Conservation (phyloP, 805 yeast genomes). For the Metschnikowia lochheadii region DNA sequence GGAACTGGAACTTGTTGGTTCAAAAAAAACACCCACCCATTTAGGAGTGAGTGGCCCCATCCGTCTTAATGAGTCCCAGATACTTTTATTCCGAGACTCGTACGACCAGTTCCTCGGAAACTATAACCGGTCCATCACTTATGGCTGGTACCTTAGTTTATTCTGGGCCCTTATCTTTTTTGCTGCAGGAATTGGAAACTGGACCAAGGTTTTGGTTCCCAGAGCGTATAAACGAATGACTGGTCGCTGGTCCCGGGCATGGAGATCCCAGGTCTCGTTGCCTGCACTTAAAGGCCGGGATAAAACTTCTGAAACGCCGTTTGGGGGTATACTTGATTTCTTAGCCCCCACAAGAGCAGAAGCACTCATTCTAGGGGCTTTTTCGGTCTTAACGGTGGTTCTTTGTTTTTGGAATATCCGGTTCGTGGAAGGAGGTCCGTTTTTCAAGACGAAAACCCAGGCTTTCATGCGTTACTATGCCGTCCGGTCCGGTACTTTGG, state of each 20-base stretch:
- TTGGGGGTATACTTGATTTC: constrained; percentile 22
- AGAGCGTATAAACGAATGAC: constrained; percentile 16
- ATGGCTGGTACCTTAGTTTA: constrained; percentile 24
- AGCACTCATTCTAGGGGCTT: constrained; percentile 9
- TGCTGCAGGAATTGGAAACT: constrained; percentile 26
- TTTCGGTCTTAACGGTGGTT: constrained; percentile 2
- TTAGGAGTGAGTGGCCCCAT: constrained; percentile 18
- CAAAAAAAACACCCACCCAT: too few relatives aligned
- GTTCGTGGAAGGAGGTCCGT: constrained; percentile 13
- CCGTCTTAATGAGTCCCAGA: constrained; percentile 21
- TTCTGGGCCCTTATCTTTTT: constrained; percentile 32
- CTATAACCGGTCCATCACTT: constrained; percentile 38
- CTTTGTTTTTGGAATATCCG: constrained; percentile 8
- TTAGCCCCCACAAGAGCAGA: constrained; percentile 22
- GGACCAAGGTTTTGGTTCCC: constrained; percentile 32
- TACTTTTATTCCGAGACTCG: constrained; percentile 20
- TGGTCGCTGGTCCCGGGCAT: constrained; percentile 27
- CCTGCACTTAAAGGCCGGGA: constrained; percentile 35
- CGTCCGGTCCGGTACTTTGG: constrained; percentile 17
- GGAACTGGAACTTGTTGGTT: too few relatives aligned
- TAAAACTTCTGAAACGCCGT: constrained; percentile 26
- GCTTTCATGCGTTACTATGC: constrained; percentile 41
- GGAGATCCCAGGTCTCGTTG: constrained; percentile 31
- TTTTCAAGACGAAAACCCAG: constrained; percentile 18
- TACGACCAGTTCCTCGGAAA: constrained; percentile 39